Evolutionary conservation across 768 basidiomycete species (phyloP), one percentile per base, ranked within the genome.

Genomic region (Hemileccinum impolitum): DNA sequence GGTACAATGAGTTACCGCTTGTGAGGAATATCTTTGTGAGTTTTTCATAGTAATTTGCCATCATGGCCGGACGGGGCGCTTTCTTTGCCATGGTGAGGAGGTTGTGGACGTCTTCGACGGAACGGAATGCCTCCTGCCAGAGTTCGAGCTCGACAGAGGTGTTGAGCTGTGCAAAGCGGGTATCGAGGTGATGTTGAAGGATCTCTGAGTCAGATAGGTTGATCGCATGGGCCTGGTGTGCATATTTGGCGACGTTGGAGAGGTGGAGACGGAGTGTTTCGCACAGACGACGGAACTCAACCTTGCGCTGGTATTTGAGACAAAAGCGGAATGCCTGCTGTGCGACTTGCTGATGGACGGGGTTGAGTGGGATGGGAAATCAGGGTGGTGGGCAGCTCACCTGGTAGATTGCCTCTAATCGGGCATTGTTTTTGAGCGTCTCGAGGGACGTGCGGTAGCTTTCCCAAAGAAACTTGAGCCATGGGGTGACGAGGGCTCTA

Each of bases 401-500:
- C 79, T 97, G 95, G 72, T 99, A 99, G 53, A 98, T 91, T 15
- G 75, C 72, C 71, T 99, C 95, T 34, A 98, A 71, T 15, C 95
- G 75, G 15, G 92, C 89, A 62, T 96, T 97, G 66, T 96, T 95
- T 67, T 97, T 95, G 56, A 97, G 77, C 3, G 94, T 94, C 73
- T 98, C 95, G 36, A 99, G 74, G 1, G 89, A 92, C 17, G 92
- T 96, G 48, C 95, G 84, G 65, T 97, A 97, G 58, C 90, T 91
- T 75, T 98, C 95, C 94, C 94, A 98, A n/a, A 94, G 78, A 69
- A 97, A 96, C 65, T 94, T 94, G 64, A 98, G 86, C 86, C 94
- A 96, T 0, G 95, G 95, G 0, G 93, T 96, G 55, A 99, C 93
- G 44, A 98, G 79, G 7, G 93, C 89, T 39, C 95, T 75, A 70